Base-by-base conservation (phyloP, 2,329 filamentous ascomycete species). In the Ophiostoma piceae region DNA sequence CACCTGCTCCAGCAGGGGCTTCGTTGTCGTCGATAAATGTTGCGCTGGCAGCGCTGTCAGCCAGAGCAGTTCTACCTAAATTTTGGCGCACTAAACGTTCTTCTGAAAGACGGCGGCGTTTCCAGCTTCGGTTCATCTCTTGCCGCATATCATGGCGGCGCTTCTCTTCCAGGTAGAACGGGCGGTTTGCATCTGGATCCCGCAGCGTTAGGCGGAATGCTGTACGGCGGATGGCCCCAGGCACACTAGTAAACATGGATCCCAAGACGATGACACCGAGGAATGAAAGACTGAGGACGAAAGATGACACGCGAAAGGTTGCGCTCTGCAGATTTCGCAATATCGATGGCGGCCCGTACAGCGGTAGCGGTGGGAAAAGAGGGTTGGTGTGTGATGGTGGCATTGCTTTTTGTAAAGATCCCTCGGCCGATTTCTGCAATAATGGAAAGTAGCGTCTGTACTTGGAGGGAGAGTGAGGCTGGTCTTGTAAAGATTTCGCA, bases 311-410 rank as follows among this genome's bases (percentile, higher is more conserved):
- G 11, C 89, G 85, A 71, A 95, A 90, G 19, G 84, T 80, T 39
- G 84, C 78, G 76, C 87, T 91, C 73, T 94, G 89, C 0, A 92
- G 41, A 41, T 87, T 83, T 66, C 88, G 84, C n/a, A 89, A 71
- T 0, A 85, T 68, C 0, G 90, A 89, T 0, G 92, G 88, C 0
- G 92, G 90, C 0, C 91, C 91, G 75, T 96, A 97, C 0, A 92
- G 81, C 0, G 93, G 93, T 9, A 97, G 79, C 1, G 92, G 91
- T 6, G 93, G 93, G 74, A 97, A 97, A 5, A 96, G 81, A 2
- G 92, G 90, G 74, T 94, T 89, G 1, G 91, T 94, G 73, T 87
- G 85, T 8, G 88, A 88, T 0, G 88, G 87, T 0, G 90, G 88
- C 79, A 83, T 84, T 16, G 83, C 76, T 71, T 77, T 79, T 62